Evolutionary conservation across 345 rosid genomes (phyloP).

Genomic region (Crucihimalaya himalaica): DNA sequence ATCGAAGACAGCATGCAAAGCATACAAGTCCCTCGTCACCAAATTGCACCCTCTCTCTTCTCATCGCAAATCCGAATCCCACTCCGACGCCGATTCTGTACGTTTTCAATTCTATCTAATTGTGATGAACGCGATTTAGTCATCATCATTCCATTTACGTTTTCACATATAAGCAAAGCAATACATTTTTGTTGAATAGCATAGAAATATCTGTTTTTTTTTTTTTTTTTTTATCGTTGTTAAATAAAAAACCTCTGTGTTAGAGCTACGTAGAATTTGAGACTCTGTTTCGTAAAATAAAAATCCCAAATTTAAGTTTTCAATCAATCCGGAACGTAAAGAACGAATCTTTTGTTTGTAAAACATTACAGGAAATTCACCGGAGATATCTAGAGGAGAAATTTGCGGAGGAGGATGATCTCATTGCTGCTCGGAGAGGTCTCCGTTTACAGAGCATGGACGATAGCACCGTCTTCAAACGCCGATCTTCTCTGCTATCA

Average conservation of each 20-base stretch:
- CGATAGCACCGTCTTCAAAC: conserved; percentile 45
- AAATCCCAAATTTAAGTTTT: background rate
- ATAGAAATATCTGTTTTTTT: background rate
- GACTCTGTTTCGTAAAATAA: background rate
- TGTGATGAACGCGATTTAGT: background rate
- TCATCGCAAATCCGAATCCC: conserved; percentile 43
- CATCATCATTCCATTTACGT: background rate
- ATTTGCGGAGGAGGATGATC: conserved; percentile 34
- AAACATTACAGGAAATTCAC: conserved; percentile 21
- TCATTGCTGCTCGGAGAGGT: conserved; percentile 38
- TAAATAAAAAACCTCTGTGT: background rate
- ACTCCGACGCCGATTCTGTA: conserved; percentile 40
- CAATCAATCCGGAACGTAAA: background rate
- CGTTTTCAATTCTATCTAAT: background rate
- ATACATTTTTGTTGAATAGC: background rate
- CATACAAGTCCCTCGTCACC: conserved; percentile 59
- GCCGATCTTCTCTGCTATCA: conserved; percentile 43
- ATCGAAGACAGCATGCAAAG: conserved; percentile 50
- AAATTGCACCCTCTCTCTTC: conserved; percentile 50
- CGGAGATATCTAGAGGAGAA: conserved; percentile 36
- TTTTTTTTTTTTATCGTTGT: background rate
- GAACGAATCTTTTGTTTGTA: background rate
- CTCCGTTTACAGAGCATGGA: conserved; percentile 48
- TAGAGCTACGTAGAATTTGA: background rate
- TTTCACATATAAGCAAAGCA: background rate